Percentiles rank a stretch among this genome's conserved stretches.
phyloP scores from a whole-genome alignment of 495 filamentous ascomycete genomes.

The Aspergillus cristatus region DNA sequence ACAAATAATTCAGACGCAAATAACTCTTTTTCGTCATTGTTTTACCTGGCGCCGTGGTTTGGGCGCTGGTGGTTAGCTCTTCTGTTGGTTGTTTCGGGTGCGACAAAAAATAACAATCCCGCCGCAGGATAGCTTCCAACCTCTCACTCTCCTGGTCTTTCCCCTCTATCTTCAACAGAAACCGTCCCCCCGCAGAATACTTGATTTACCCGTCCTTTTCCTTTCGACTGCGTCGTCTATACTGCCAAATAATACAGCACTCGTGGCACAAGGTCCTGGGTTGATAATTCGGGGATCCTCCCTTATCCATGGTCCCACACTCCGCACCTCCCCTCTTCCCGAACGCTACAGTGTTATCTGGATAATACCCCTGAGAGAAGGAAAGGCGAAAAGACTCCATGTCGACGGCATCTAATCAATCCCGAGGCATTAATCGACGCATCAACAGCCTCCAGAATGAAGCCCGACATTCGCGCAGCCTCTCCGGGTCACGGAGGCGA shows the following conservation, averaged over 20 bases:
- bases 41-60: background rate
- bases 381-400: conserved; percentile 23
- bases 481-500: conserved; percentile 40
- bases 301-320: conserved; percentile 31
- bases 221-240: conserved; percentile 22
- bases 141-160: background rate
- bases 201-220: conserved; percentile 6
- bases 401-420: conserved; percentile 47
- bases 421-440: conserved; percentile 45
- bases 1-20: too few species aligned
- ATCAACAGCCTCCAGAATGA: conserved; percentile 50
- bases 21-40: too few species aligned
- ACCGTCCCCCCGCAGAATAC: background rate
- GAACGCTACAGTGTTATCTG: conserved; percentile 15
- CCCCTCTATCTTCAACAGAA: too few species aligned
- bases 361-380: conserved; percentile 4
- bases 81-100: conserved; percentile 16
- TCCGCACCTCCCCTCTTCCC: conserved; percentile 17
- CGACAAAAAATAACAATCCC: conserved; percentile 7
- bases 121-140: background rate
- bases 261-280: background rate
- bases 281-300: conserved; percentile 16
- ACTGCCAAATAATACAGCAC: too few species aligned
- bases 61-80: background rate
- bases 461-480: conserved; percentile 40